Evolutionary conservation across 129 eudicot genomes (phyloP).

Genomic region (Escallonia rubra): DNA sequence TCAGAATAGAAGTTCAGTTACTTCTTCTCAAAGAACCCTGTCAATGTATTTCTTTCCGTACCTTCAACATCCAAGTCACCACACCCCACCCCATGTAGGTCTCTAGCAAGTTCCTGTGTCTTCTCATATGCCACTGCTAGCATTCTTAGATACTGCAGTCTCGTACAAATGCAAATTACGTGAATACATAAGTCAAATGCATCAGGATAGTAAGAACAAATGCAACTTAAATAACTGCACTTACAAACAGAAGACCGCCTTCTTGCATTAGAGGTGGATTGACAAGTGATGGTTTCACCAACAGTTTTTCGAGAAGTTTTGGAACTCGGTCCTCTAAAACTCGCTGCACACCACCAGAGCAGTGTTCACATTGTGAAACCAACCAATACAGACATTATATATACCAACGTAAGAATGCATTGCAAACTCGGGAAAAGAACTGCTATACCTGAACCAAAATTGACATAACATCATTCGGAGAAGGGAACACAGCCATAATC

Average conservation of each 20-base stretch:
- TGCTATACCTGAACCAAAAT: conserved; percentile 82
- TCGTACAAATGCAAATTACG: conserved; percentile 11
- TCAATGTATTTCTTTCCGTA: conserved; percentile 12
- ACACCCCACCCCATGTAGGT: conserved; percentile 84
- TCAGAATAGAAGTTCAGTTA: too few species aligned
- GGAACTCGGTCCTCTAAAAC: conserved; percentile 92
- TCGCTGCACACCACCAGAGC: conserved; percentile 37
- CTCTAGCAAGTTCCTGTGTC: conserved; percentile 94
- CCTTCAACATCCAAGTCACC: conserved; percentile 99
- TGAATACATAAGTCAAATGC: background rate
- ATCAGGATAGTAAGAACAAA: conserved; percentile 2
- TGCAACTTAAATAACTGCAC: conserved; percentile 26
- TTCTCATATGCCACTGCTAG: conserved; percentile 95
- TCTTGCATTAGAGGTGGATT: conserved; percentile 86
- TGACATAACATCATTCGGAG: conserved; percentile 95
- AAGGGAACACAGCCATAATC: conserved; percentile 89
- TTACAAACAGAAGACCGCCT: conserved; percentile 85
- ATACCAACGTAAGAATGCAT: background rate
- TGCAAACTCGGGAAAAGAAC: background rate
- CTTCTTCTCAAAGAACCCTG: too few species aligned
- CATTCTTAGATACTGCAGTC: conserved; percentile 81
- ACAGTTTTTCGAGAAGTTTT: conserved; percentile 71
- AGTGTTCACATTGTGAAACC: conserved; percentile 5
- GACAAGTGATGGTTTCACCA: conserved; percentile 71
- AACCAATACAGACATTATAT: conserved; percentile 7